A percentile compares a stretch with the other conserved stretches of the same genome.
Evolutionary conservation across 495 filamentous ascomycete species (phyloP).

Genomic region (Acidiella bohemica): DNA sequence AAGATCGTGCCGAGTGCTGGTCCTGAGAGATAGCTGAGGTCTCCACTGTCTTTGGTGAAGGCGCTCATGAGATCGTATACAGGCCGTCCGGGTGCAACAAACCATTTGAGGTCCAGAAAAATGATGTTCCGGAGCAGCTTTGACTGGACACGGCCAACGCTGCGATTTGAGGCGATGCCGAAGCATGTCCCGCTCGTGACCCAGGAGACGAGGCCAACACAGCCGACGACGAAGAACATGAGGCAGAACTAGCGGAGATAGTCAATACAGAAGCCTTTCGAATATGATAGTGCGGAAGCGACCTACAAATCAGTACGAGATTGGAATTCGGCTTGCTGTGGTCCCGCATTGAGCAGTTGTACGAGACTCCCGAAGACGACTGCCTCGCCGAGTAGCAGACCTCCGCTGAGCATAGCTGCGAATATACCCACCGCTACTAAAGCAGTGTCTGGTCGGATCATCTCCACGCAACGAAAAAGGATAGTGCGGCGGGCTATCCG

Average conservation of each 20-base stretch:
- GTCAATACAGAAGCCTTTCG: too few relatives aligned
- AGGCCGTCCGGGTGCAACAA: slow-evolving; percentile 34
- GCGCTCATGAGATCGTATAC: slow-evolving; percentile 38
- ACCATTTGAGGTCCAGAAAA: slow-evolving; percentile 38
- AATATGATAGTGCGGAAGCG: too few relatives aligned
- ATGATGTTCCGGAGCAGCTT: slow-evolving; percentile 37
- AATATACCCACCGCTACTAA: slow-evolving; percentile 14
- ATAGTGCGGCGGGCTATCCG: not conserved
- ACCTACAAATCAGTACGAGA: slow-evolving; percentile 33
- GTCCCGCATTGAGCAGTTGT: slow-evolving; percentile 24
- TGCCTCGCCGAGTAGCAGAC: slow-evolving; percentile 34
- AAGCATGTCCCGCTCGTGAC: slow-evolving; percentile 34
- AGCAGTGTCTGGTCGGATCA: slow-evolving; percentile 10
- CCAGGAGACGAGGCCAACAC: slow-evolving; percentile 36
- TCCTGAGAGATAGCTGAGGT: slow-evolving; percentile 27
- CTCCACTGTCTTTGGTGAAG: slow-evolving; percentile 39
- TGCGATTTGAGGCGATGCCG: slow-evolving; percentile 36
- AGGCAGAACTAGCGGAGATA: too few relatives aligned
- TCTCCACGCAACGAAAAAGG: not conserved
- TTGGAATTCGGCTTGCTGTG: slow-evolving; percentile 15
- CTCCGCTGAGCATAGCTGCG: slow-evolving; percentile 31
- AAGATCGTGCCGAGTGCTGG: slow-evolving; percentile 22
- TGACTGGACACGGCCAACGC: slow-evolving; percentile 26
- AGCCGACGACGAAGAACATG: slow-evolving; percentile 41
- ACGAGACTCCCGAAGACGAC: slow-evolving; percentile 41